Base-by-base conservation (phyloP, 1,284 basidiomycete species). In the Spongispora temasekensis region DNA sequence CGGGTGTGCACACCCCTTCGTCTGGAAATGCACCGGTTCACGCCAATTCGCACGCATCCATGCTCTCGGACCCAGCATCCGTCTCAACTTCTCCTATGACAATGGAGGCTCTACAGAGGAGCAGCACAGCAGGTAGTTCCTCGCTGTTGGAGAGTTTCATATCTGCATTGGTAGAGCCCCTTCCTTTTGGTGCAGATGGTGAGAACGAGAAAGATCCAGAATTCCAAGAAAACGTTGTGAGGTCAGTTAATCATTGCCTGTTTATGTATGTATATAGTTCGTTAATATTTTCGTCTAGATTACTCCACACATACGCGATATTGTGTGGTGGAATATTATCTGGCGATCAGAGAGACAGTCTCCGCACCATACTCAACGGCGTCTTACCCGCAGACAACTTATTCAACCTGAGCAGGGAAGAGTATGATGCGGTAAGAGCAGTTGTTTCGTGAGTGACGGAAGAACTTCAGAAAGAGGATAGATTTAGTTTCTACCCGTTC, bases 161-260 rank as follows among this genome's bases (percentile, higher is more conserved):
- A 44, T 69, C 73, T 37, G 76, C 77, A 5, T 70, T 91, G 10
- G 78, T 79, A 8, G 70, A 77, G 30, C 83, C 90, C 56, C 65
- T 86, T 37, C 89, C 89, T 3, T 80, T 84, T 56, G 91, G 90
- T 1, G 78, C 79, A 4, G 87, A 93, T 64, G 93, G 90, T 7
- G 90, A 92, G 66, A 73, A 77, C 32, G 85, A 85, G 25, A 78
- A 79, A 8, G 95, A 97, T 73, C 69, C 78, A 5, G 93, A 96
- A 68, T 92, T 90, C 61, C 87, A 90, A 70, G 94, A 96, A 76
- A 95, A 95, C 72, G 79, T 89, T 0, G 70, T 91, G 19, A 81
- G 86, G 79, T 88, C 76, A 55, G 75, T 83, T 71, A 75, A n/a
- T 72, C 34, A 3, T 54, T 68, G 65, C 27, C 52, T 34, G 13